phyloP scores from a whole-genome alignment of 2,329 filamentous ascomycete species.

The Pseudopithomyces maydicus region DNA sequence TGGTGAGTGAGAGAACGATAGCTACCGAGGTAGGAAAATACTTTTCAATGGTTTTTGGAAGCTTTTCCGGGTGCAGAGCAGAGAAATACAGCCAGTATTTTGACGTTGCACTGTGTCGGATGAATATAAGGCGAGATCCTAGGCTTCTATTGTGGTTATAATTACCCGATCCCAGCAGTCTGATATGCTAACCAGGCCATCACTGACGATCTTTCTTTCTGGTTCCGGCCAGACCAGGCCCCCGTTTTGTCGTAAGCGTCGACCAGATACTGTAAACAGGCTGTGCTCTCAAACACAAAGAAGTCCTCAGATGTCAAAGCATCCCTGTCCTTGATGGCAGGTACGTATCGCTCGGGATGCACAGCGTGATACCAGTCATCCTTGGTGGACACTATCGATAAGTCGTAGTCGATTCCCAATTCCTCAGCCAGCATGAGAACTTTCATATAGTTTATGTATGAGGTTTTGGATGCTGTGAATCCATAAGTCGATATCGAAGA shows the following conservation, averaged over 20 bases:
- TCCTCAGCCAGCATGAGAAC: slow-evolving; percentile 45
- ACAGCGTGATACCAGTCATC: slow-evolving; percentile 39
- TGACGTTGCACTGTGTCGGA: slow-evolving; percentile 20
- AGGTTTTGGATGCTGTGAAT: neutral
- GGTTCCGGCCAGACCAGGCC: slow-evolving; percentile 37
- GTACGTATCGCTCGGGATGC: slow-evolving; percentile 46
- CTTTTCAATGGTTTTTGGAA: slow-evolving; percentile 27
- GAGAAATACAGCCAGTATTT: slow-evolving; percentile 46
- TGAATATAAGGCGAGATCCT: neutral
- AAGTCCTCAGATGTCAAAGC: slow-evolving; percentile 27
- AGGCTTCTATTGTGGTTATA: slow-evolving; percentile 23
- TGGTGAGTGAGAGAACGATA: no score
- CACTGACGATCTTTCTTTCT: slow-evolving; percentile 34
- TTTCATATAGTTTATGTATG: slow-evolving; percentile 48
- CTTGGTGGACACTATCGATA: slow-evolving; percentile 44
- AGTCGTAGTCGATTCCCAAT: slow-evolving; percentile 34
- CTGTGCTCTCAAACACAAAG: slow-evolving; percentile 46
- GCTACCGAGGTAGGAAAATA: slow-evolving; percentile 10
- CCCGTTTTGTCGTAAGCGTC: slow-evolving; percentile 35
- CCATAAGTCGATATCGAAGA: neutral
- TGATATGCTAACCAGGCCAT: slow-evolving; percentile 44
- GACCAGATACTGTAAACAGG: slow-evolving; percentile 45
- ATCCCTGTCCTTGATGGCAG: slow-evolving; percentile 40
- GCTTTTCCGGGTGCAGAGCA: slow-evolving; percentile 31
- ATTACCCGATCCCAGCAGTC: slow-evolving; percentile 44